Percentiles rank a stretch among this genome's conserved stretches.
phyloP scores from a whole-genome alignment of 805 yeast genomes.

The Schizosaccharomyces cryophilus region DNA sequence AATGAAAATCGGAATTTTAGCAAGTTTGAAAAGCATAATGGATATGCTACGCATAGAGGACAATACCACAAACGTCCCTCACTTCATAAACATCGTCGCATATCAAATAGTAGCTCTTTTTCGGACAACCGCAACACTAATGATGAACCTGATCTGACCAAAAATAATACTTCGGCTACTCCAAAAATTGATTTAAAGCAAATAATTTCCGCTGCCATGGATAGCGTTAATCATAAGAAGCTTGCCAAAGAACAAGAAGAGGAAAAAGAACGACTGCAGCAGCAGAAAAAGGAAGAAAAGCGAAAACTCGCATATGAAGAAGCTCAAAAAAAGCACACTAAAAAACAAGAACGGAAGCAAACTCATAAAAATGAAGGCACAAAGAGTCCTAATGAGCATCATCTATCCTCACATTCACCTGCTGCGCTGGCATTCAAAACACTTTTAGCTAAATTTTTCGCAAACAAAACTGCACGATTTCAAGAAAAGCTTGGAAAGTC shows the following conservation, averaged over 20 bases:
- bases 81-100: background rate
- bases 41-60: background rate
- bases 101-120: background rate
- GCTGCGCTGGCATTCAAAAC: background rate
- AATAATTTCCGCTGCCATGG: constrained; percentile 19
- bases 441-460: background rate
- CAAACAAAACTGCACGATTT: background rate
- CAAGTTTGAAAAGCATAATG: background rate
- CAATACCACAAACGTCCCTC: background rate
- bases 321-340: background rate
- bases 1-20: too few species aligned
- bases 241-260: constrained; percentile 10
- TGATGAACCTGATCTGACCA: background rate
- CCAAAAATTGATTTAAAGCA: constrained; percentile 13
- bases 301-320: background rate
- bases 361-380: background rate
- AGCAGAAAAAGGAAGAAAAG: constrained; percentile 1
- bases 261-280: constrained; percentile 2
- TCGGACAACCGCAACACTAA: background rate
- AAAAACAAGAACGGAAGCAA: background rate
- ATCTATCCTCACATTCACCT: background rate
- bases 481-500: constrained; percentile 31
- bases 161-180: background rate
- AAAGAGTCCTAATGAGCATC: background rate
- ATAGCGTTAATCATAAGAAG: constrained; percentile 14